Percentiles rank a stretch among this genome's conserved stretches.
These are phyloP conservation scores for Fusarium caatingaense DNA, from an alignment of 2,329 filamentous ascomycete genomes.

Conservation along the genomic window DNA sequence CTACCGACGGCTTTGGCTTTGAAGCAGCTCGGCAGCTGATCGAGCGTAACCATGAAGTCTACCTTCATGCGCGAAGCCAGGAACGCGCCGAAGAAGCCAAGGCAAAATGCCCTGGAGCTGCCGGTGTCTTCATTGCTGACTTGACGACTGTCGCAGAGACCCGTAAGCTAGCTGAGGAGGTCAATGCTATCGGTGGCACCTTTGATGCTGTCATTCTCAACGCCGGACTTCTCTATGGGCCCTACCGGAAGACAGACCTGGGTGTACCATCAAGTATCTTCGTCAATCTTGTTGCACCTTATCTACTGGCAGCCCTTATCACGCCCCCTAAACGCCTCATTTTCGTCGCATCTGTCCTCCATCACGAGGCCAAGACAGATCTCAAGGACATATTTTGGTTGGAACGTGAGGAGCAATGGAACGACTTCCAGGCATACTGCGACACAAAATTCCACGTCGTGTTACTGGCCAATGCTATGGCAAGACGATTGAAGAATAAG, in stretches of 20 bases:
- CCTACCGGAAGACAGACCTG: conserved; percentile 30
- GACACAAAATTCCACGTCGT: conserved; percentile 39
- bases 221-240: conserved; percentile 35
- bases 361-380: conserved; percentile 27
- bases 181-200: conserved; percentile 31
- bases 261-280: conserved; percentile 34
- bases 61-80: conserved; percentile 38
- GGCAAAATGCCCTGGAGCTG: conserved; percentile 30
- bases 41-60: conserved; percentile 39
- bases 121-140: conserved; percentile 35
- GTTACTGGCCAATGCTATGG: conserved; percentile 35
- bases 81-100: conserved; percentile 33
- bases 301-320: conserved; percentile 38
- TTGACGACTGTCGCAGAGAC: conserved; percentile 36
- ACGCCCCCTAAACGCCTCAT: conserved; percentile 34
- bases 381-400: conserved; percentile 40
- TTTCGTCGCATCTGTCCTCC: conserved; percentile 35
- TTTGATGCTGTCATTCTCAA: conserved; percentile 41
- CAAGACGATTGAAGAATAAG: conserved; percentile 23
- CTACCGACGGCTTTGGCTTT: conserved; percentile 41
- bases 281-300: conserved; percentile 40
- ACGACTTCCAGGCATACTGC: conserved; percentile 37
- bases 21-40: conserved; percentile 40
- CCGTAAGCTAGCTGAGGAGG: conserved; percentile 36
- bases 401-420: conserved; percentile 29